Evolutionary conservation across 495 filamentous ascomycete species (phyloP).

Genomic region (Neurospora discreta): DNA sequence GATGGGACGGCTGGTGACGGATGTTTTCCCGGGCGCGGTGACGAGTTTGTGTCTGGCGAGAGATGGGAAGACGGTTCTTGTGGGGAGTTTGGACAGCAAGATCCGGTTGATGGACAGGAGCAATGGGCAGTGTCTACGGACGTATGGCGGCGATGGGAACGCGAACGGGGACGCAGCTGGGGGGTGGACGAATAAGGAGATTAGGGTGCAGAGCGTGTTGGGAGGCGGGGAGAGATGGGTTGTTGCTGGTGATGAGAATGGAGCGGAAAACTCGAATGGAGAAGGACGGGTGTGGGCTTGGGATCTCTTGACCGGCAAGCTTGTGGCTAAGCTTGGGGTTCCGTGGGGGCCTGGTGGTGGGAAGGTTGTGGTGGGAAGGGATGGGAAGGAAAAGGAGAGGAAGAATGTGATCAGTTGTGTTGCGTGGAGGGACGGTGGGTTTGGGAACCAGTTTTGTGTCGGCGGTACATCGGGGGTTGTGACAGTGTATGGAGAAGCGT

Average conservation of each 20-base stretch:
- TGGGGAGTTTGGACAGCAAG: conserved; percentile 62
- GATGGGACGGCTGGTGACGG: conserved; percentile 60
- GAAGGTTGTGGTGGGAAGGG: conserved; percentile 37
- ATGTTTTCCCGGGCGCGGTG: conserved; percentile 55
- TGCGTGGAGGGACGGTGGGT: conserved; percentile 61
- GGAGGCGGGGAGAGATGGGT: conserved; percentile 67
- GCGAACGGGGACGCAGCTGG: conserved; percentile 18
- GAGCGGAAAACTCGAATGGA: conserved; percentile 21
- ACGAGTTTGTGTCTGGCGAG: conserved; percentile 61
- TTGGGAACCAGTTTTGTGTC: conserved; percentile 46
- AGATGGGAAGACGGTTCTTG: conserved; percentile 65
- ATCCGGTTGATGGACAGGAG: conserved; percentile 72
- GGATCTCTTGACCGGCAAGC: conserved; percentile 72
- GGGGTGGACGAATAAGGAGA: conserved; percentile 53
- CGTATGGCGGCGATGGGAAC: conserved; percentile 36
- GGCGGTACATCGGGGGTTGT: conserved; percentile 44
- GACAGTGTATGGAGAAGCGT: conserved; percentile 40
- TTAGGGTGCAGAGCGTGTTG: conserved; percentile 60
- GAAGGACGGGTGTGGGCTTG: conserved; percentile 69
- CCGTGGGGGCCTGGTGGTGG: conserved; percentile 47
- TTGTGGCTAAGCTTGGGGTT: conserved; percentile 48
- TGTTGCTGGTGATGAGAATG: conserved; percentile 67
- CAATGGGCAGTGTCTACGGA: conserved; percentile 61
- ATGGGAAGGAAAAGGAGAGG: conserved; percentile 40
- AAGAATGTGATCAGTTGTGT: conserved; percentile 48